Evolutionary conservation across 176 grass and related monocot species (phyloP), one percentile per base, ranked within the genome.

Genomic region (Raddia distichophylla): DNA sequence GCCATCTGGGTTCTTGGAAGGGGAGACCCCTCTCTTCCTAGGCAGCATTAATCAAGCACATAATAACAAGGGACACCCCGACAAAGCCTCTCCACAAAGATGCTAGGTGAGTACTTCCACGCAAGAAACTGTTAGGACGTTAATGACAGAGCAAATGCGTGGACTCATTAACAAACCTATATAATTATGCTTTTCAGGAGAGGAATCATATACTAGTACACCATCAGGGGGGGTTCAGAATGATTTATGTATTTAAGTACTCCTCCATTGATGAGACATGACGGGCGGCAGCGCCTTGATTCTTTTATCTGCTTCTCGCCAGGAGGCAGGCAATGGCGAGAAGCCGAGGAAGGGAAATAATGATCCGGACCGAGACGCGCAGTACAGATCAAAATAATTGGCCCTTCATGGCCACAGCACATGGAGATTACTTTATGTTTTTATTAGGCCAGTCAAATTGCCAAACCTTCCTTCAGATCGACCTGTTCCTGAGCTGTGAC

Each of bases 241-340:
- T 58, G 71, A 55, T 19, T 4, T 22, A 2, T 16, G 11, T 12
- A 16, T 55, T 17, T 17, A 13, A 53, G 46, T 61, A 45, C 15
- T n/a, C 27, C 0, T 63, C 49, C 47, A 3, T 16, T 34, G 20
- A 72, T 44, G 43, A 12, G 75, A 84, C n/a, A 44, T 35, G 80
- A 83, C 32, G 18, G 49, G 56, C 22, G 73, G 32, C 79, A 71
- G 86, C 80, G 52, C 82, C 63, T 76, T 85, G 63, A 69, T 75
- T 75, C 76, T 48, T 40, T 40, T 43, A 11, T 37, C 76, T 89
- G 82, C 77, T 48, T 69, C 82, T 80, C 40, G 48, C 47, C 18
- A 71, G 77, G 82, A 40, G 82, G 64, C 87, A 75, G 49, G 14
- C 48, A 2, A 65, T 15, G 64, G 72, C 73, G n/a, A 27, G 27